phyloP scores from a whole-genome alignment of 2,329 filamentous ascomycete genomes.

The Claviceps cyperi region DNA sequence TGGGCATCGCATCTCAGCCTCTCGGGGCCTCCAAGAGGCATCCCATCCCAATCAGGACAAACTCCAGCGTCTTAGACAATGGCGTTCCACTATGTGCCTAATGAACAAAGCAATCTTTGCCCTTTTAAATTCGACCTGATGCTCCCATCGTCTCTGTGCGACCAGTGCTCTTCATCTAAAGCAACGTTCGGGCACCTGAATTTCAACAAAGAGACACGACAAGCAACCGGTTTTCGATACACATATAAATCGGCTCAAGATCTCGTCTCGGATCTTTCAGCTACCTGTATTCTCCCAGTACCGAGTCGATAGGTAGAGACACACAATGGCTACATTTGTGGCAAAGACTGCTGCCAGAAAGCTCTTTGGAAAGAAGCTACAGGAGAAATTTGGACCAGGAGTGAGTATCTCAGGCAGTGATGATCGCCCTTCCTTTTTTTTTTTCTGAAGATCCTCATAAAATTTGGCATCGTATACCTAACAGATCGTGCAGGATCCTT shows the following conservation, averaged over 20 bases:
- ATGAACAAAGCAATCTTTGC: not conserved
- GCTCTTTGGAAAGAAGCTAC: conserved; percentile 39
- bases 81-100: too few relatives aligned
- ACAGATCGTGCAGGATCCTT: conserved; percentile 55
- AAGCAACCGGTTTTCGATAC: not conserved
- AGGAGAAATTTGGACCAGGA: conserved; percentile 44
- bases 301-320: not conserved
- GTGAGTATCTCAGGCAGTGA: conserved; percentile 19
- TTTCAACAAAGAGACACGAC: not conserved
- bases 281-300: not conserved
- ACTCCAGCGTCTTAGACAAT: not conserved
- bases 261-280: not conserved
- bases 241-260: not conserved
- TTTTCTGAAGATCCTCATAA: not conserved
- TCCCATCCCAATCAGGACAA: not conserved
- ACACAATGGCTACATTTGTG: conserved; percentile 36
- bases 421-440: not conserved
- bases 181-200: not conserved
- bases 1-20: conserved; percentile 4
- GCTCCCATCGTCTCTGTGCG: not conserved
- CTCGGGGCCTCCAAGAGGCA: not conserved
- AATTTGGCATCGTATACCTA: conserved; percentile 7
- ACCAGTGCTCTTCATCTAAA: not conserved
- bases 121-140: not conserved
- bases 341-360: conserved; percentile 42